Evolutionary conservation across 73 alveolate species (phyloP).

Genomic region (Blepharisma stoltei): DNA sequence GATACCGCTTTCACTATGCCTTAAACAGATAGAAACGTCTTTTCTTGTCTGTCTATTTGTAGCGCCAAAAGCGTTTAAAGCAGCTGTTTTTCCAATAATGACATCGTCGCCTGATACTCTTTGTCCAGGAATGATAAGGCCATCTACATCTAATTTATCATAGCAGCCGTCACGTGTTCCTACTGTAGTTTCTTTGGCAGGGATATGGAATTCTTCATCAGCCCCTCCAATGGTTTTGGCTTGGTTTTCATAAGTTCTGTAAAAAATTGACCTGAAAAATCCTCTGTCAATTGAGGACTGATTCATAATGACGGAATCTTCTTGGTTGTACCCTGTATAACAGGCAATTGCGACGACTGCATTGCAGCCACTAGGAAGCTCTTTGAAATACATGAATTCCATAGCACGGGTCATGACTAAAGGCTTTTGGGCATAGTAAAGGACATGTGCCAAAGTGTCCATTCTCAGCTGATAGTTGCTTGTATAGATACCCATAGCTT

Average conservation of each 20-base stretch:
- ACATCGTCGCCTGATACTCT: slow-evolving; percentile 98
- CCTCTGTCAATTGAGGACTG: slow-evolving; percentile 96
- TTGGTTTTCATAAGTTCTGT: slow-evolving; percentile 91
- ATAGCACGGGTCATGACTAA: slow-evolving; percentile 49
- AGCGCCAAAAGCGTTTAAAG: slow-evolving; percentile 10
- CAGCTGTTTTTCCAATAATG: slow-evolving; percentile 90
- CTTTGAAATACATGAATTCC: slow-evolving; percentile 48
- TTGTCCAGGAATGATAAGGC: slow-evolving; percentile 96
- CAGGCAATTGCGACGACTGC: slow-evolving; percentile 99
- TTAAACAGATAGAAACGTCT: slow-evolving; percentile 78
- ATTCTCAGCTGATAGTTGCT: slow-evolving; percentile 93
- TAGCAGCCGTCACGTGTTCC: slow-evolving; percentile 91
- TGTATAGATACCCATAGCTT: slow-evolving; percentile 99
- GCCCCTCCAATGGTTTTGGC: slow-evolving; percentile 29
- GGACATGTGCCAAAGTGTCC: slow-evolving; percentile 98
- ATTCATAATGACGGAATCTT: slow-evolving; percentile 97
- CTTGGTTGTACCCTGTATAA: slow-evolving; percentile 99
- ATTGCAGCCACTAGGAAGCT: slow-evolving; percentile 60
- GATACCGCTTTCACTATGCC: slow-evolving; percentile 93
- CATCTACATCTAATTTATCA: slow-evolving; percentile 95
- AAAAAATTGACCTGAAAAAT: slow-evolving; percentile 94
- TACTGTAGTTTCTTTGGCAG: slow-evolving; percentile 59
- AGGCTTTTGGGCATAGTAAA: slow-evolving; percentile 96
- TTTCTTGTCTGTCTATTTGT: slow-evolving; percentile 43
- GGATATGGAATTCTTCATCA: slow-evolving; percentile 61